Conservation (phyloP, 1,284 basidiomycete species). For the Marasmius oreades region DNA sequence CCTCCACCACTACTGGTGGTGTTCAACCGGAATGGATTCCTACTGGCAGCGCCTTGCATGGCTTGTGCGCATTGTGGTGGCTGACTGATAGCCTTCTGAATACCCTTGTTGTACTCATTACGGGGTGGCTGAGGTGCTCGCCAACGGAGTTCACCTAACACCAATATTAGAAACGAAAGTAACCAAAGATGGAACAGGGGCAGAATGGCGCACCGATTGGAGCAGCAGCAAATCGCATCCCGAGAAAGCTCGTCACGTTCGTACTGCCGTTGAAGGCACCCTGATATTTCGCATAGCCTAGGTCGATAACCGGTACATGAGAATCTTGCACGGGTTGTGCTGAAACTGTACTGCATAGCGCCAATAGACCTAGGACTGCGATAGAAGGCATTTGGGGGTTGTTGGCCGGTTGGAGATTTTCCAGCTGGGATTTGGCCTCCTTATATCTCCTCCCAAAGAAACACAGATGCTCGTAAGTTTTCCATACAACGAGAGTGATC, state of each 20-base stretch:
- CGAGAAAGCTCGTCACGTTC: slow-evolving; percentile 26
- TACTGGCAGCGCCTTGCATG: slow-evolving; percentile 2
- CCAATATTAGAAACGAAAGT: neutral
- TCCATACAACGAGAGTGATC: too few species aligned
- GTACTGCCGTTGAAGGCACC: slow-evolving; percentile 20
- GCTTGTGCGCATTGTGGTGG: slow-evolving; percentile 17
- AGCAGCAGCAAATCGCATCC: slow-evolving; percentile 30
- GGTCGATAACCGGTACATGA: slow-evolving; percentile 17
- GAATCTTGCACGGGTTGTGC: neutral
- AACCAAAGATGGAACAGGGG: neutral
- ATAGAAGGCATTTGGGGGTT: too few species aligned
- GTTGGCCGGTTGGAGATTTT: too few species aligned
- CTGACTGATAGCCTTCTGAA: slow-evolving; percentile 22
- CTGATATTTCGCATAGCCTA: slow-evolving; percentile 31
- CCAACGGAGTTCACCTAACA: slow-evolving; percentile 24
- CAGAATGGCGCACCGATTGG: slow-evolving; percentile 23
- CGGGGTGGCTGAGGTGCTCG: slow-evolving; percentile 21
- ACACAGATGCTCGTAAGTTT: too few species aligned
- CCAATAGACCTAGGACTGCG: too few species aligned
- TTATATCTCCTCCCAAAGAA: too few species aligned
- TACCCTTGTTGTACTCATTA: slow-evolving; percentile 11
- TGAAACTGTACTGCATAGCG: too few species aligned
- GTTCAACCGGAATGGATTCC: slow-evolving; percentile 7
- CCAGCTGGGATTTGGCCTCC: too few species aligned
- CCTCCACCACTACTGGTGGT: neutral